Conservation (phyloP, 495 filamentous ascomycete genomes). For the Polyplosphaeria fusca region DNA sequence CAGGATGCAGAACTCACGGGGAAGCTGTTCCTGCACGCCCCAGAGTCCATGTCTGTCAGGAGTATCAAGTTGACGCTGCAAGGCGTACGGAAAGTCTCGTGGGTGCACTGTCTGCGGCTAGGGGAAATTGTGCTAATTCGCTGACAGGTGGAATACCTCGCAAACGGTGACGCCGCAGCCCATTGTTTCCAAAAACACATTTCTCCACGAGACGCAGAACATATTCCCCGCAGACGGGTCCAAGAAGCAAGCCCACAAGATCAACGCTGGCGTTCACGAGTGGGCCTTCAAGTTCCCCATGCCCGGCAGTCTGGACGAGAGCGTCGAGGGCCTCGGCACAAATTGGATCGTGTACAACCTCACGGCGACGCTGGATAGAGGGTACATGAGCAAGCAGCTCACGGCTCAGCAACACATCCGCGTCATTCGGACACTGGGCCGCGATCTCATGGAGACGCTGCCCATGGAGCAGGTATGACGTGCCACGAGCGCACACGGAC, state of each 20-base stretch:
- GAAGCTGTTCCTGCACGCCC: constrained; percentile 38
- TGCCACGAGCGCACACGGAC: not conserved
- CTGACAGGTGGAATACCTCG: constrained; percentile 28
- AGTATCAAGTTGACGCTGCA: constrained; percentile 38
- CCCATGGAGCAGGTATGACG: constrained; percentile 66
- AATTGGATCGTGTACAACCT: constrained; percentile 82
- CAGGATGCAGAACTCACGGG: constrained; percentile 37
- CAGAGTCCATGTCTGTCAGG: constrained; percentile 38
- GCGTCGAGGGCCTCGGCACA: constrained; percentile 78
- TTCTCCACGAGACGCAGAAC: constrained; percentile 35
- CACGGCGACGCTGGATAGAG: constrained; percentile 79
- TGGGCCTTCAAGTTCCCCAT: constrained; percentile 82
- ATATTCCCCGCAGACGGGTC: constrained; percentile 34
- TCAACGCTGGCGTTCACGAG: constrained; percentile 80
- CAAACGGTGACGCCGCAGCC: constrained; percentile 34
- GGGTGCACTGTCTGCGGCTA: no score
- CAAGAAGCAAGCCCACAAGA: constrained; percentile 52
- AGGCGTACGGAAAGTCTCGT: constrained; percentile 41
- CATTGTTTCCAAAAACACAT: constrained; percentile 35
- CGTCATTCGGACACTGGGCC: constrained; percentile 80
- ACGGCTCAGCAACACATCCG: constrained; percentile 74
- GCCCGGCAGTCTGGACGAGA: constrained; percentile 75
- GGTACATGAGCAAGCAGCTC: constrained; percentile 76
- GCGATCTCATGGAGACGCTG: constrained; percentile 65
- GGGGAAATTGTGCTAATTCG: no score